Conservation (phyloP, 2,329 filamentous ascomycete genomes). For the Drechmeria coniospora region DNA sequence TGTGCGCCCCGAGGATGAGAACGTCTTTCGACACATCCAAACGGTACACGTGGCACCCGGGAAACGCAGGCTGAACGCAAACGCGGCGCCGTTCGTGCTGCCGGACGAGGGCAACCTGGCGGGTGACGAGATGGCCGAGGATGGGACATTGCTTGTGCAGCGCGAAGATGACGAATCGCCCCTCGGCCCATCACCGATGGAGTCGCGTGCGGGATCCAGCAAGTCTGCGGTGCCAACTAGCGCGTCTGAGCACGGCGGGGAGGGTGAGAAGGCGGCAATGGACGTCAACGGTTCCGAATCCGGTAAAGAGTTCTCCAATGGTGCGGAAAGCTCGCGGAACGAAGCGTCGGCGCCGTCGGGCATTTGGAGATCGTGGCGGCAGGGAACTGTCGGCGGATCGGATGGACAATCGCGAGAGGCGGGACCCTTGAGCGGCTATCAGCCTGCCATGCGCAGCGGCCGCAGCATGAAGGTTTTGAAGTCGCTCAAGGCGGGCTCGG, state of each 20-base stretch:
- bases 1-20: conserved; percentile 79
- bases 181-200: conserved; percentile 20
- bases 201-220: conserved; percentile 16
- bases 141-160: conserved; percentile 4
- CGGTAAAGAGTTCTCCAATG: conserved; percentile 13
- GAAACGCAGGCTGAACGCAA: conserved; percentile 43
- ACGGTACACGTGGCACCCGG: conserved; percentile 42
- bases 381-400: conserved; percentile 30
- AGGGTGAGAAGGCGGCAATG: conserved; percentile 22
- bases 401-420: conserved; percentile 40
- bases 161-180: conserved; percentile 11
- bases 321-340: conserved; percentile 21
- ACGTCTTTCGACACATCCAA: conserved; percentile 59
- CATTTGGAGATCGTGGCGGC: conserved; percentile 61
- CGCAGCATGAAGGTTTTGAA: conserved; percentile 85
- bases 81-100: conserved; percentile 25
- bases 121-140: conserved; percentile 2
- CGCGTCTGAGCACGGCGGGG: conserved; percentile 27
- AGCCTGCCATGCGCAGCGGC: conserved; percentile 44
- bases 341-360: conserved; percentile 35
- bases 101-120: conserved; percentile 15
- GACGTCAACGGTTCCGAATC: conserved; percentile 9
- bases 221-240: conserved; percentile 19
- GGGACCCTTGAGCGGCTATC: conserved; percentile 48
- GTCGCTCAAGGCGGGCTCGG: conserved; percentile 50